Percentiles rank a stretch among this genome's conserved stretches.
Conservation (phyloP, 495 filamentous ascomycete genomes). For the Hypoxylon perforatum region DNA sequence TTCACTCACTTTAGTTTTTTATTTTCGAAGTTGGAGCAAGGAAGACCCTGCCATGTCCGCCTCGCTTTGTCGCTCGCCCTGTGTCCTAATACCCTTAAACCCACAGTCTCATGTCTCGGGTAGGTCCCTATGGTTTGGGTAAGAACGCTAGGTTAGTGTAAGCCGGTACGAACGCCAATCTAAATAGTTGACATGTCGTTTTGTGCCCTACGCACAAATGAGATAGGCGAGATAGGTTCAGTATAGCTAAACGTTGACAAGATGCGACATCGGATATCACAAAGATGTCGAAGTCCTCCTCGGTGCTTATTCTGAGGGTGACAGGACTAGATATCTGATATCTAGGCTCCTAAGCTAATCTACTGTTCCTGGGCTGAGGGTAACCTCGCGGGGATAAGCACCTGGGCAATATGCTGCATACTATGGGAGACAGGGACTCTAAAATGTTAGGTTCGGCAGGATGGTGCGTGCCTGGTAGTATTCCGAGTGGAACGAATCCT, state of each 20-base stretch:
- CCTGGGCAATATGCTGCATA: constrained; percentile 11
- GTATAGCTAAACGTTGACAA: not conserved
- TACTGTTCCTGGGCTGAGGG: not conserved
- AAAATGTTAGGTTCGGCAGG: constrained; percentile 20
- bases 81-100: not conserved
- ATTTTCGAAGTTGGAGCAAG: constrained; percentile 9
- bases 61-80: constrained; percentile 17
- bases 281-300: not conserved
- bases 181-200: not conserved
- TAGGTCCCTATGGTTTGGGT: constrained; percentile 17
- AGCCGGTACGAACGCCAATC: not conserved
- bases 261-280: constrained; percentile 24
- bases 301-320: constrained; percentile 10
- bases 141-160: constrained; percentile 9
- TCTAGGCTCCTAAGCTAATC: not conserved
- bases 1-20: constrained; percentile 1
- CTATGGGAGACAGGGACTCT: constrained; percentile 7
- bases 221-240: not conserved
- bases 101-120: constrained; percentile 23
- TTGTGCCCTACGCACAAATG: constrained; percentile 9
- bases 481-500: constrained; percentile 31
- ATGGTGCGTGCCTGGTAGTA: constrained; percentile 22
- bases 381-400: constrained; percentile 9
- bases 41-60: constrained; percentile 23
- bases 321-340: not conserved